These are phyloP conservation scores for Aspergillus campestris DNA, from an alignment of 495 filamentous ascomycete species.

Conservation along the genomic window DNA sequence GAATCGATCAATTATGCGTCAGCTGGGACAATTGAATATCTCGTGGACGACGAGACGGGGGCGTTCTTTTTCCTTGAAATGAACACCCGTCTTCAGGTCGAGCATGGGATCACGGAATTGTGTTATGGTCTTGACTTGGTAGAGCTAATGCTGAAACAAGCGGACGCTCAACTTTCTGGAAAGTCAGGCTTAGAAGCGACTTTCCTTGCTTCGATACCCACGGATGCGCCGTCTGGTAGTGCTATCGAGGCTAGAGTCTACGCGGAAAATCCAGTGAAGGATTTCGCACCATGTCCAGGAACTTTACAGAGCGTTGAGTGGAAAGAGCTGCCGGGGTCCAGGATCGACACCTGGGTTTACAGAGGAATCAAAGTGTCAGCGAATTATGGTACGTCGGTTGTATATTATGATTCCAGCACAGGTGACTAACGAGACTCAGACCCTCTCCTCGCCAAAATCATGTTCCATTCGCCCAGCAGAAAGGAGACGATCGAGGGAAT, in stretches of 20 bases:
- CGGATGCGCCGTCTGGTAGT: slow-evolving; percentile 26
- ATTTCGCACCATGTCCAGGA: slow-evolving; percentile 51
- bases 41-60: slow-evolving; percentile 50
- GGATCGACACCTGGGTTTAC: slow-evolving; percentile 57
- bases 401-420: neutral
- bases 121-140: slow-evolving; percentile 54
- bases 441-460: slow-evolving; percentile 55
- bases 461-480: slow-evolving; percentile 40
- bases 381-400: slow-evolving; percentile 36
- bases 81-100: slow-evolving; percentile 61
- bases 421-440: slow-evolving; percentile 23
- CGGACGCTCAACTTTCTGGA: slow-evolving; percentile 34
- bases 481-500: slow-evolving; percentile 37
- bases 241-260: slow-evolving; percentile 56
- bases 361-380: slow-evolving; percentile 46
- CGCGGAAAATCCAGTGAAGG: slow-evolving; percentile 49
- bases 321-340: slow-evolving; percentile 30
- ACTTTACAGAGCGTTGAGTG: slow-evolving; percentile 48
- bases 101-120: slow-evolving; percentile 57
- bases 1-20: slow-evolving; percentile 47
- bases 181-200: slow-evolving; percentile 29
- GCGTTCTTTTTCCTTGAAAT: slow-evolving; percentile 62
- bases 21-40: slow-evolving; percentile 56
- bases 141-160: slow-evolving; percentile 45
- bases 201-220: slow-evolving; percentile 25